Evolutionary conservation across 1,139 yeast genomes (phyloP).

Genomic region (Pichia sp.): DNA sequence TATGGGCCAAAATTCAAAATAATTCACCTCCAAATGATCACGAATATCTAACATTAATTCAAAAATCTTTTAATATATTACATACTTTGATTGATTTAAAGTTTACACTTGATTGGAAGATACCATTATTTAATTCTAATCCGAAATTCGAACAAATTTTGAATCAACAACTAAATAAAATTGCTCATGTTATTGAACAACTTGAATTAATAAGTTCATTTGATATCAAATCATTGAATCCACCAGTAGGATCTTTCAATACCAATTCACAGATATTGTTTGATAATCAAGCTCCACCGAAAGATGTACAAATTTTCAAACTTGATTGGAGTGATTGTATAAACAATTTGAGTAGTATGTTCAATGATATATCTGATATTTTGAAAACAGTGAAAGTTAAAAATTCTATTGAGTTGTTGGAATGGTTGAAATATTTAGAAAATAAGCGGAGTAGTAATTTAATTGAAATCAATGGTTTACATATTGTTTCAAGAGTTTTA

Average conservation of each 20-base stretch:
- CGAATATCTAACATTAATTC: constrained; percentile 6
- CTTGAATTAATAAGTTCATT: background rate
- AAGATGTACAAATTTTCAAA: constrained; percentile 20
- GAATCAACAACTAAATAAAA: constrained; percentile 1
- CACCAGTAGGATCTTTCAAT: constrained; percentile 43
- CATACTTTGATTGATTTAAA: constrained; percentile 8
- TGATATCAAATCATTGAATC: constrained; percentile 17
- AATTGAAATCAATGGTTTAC: constrained; percentile 29
- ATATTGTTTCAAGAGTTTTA: constrained; percentile 53
- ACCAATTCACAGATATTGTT: constrained; percentile 41
- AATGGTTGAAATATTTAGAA: constrained; percentile 31
- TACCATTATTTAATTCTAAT: constrained; percentile 6
- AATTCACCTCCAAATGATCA: constrained; percentile 9
- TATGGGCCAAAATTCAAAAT: constrained; percentile 2
- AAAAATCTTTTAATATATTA: constrained; percentile 8
- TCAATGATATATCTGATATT: constrained; percentile 31
- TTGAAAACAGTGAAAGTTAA: constrained; percentile 25
- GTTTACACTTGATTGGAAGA: constrained; percentile 7
- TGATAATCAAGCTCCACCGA: constrained; percentile 50
- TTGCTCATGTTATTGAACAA: constrained; percentile 3
- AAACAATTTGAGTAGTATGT: constrained; percentile 32
- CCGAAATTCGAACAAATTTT: constrained; percentile 3
- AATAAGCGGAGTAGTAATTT: constrained; percentile 19
- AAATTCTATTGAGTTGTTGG: constrained; percentile 32
- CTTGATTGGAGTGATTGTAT: constrained; percentile 27